phyloP scores from a whole-genome alignment of 73 alveolate genomes.

The Symbiodinium natans region DNA sequence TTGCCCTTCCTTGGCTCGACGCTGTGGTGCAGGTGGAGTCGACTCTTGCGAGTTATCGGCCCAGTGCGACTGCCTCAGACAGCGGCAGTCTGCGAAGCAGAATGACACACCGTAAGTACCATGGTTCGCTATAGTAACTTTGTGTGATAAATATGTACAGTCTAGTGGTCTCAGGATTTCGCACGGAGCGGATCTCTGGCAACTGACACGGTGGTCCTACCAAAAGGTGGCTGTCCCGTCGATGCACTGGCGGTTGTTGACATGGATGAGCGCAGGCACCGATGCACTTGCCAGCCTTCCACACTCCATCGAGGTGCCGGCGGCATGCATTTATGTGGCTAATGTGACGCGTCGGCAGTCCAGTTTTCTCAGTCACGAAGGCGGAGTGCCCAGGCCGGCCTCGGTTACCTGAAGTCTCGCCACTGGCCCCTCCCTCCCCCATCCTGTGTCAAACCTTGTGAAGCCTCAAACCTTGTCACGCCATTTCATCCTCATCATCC shows the following conservation, averaged over 20 bases:
- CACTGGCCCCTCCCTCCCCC: too few species aligned
- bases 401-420: too few species aligned
- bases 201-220: conserved; percentile 53
- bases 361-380: too few species aligned
- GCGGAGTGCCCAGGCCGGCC: too few species aligned
- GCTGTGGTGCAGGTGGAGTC: conserved; percentile 24
- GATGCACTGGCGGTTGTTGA: background rate
- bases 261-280: background rate
- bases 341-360: too few species aligned
- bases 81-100: too few species aligned
- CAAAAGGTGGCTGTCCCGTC: conserved; percentile 5
- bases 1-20: too few species aligned
- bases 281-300: conserved; percentile 75
- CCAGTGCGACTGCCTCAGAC: conserved; percentile 21
- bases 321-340: too few species aligned
- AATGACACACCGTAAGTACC: too few species aligned
- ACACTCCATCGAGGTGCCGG: conserved; percentile 56
- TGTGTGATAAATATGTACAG: background rate
- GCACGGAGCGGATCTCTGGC: conserved; percentile 79
- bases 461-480: too few species aligned
- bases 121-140: background rate
- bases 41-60: conserved; percentile 35
- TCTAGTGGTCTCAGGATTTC: conserved; percentile 13
- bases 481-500: too few species aligned
- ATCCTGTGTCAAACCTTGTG: too few species aligned